phyloP scores from a whole-genome alignment of 768 basidiomycete genomes.

The Collybia mongolica region DNA sequence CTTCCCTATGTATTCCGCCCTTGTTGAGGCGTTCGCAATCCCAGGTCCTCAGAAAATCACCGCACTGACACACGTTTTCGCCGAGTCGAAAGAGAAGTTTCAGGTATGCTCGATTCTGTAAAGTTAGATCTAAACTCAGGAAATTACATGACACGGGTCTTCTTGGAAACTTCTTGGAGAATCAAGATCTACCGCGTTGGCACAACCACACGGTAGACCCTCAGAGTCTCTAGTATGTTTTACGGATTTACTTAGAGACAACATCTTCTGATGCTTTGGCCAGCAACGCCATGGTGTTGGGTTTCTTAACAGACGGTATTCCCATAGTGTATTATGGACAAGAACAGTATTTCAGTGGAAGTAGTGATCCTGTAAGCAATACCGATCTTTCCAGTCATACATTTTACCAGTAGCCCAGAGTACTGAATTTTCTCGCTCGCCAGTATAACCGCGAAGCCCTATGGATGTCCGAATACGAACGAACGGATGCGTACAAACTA shows the following conservation, averaged over 20 bases:
- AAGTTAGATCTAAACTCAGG: not conserved
- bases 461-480: constrained; percentile 66
- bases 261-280: not conserved
- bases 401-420: too few relatives aligned
- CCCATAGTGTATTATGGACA: constrained; percentile 83
- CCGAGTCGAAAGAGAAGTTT: constrained; percentile 53
- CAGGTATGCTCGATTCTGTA: constrained; percentile 28
- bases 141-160: constrained; percentile 34
- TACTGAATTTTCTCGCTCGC: too few relatives aligned
- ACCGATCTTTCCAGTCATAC: not conserved
- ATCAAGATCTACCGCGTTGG: constrained; percentile 78
- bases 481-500: constrained; percentile 55
- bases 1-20: constrained; percentile 66
- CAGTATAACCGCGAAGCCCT: constrained; percentile 78
- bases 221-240: constrained; percentile 62
- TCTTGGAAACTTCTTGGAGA: constrained; percentile 79
- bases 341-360: constrained; percentile 69
- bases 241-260: not conserved
- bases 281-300: constrained; percentile 74
- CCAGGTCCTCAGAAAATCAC: constrained; percentile 67
- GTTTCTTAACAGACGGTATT: constrained; percentile 80
- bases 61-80: constrained; percentile 50
- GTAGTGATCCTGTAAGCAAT: constrained; percentile 55
- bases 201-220: constrained; percentile 68
- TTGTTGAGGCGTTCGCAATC: constrained; percentile 65